Conservation (phyloP, 2,329 filamentous ascomycete genomes). For the Cercospora citrullina region DNA sequence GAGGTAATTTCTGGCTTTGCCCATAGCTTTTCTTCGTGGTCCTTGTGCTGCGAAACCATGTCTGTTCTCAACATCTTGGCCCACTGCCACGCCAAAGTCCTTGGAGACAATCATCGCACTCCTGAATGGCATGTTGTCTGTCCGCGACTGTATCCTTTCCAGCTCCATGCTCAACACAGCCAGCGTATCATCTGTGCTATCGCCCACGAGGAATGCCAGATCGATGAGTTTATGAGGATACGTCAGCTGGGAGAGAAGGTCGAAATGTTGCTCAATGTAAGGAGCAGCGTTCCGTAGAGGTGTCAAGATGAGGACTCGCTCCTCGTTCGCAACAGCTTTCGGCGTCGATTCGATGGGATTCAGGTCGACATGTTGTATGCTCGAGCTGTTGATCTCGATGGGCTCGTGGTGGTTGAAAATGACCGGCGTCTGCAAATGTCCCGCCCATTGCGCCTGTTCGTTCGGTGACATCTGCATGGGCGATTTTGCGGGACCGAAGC, state of each 20-base stretch:
- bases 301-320: conserved; percentile 87
- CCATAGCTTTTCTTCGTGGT: conserved; percentile 86
- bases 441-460: conserved; percentile 86
- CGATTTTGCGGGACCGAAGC: conserved; percentile 92
- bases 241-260: conserved; percentile 82
- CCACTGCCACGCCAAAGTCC: conserved; percentile 75
- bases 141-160: conserved; percentile 77
- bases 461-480: conserved; percentile 94
- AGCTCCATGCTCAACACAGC: conserved; percentile 83
- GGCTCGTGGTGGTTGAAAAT: conserved; percentile 94
- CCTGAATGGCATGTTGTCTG: conserved; percentile 77
- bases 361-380: conserved; percentile 78
- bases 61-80: conserved; percentile 77
- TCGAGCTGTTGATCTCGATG: conserved; percentile 76
- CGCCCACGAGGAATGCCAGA: conserved; percentile 88
- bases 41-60: conserved; percentile 87
- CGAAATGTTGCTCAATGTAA: conserved; percentile 86
- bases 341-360: conserved; percentile 80
- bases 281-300: conserved; percentile 85
- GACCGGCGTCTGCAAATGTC: conserved; percentile 86
- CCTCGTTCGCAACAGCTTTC: conserved; percentile 75
- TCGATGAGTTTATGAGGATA: conserved; percentile 97
- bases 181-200: conserved; percentile 87
- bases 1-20: conserved; percentile 86
- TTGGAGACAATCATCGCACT: conserved; percentile 86